Base-by-base conservation (phyloP, 495 filamentous ascomycete species). In the Ramalina intermedia region DNA sequence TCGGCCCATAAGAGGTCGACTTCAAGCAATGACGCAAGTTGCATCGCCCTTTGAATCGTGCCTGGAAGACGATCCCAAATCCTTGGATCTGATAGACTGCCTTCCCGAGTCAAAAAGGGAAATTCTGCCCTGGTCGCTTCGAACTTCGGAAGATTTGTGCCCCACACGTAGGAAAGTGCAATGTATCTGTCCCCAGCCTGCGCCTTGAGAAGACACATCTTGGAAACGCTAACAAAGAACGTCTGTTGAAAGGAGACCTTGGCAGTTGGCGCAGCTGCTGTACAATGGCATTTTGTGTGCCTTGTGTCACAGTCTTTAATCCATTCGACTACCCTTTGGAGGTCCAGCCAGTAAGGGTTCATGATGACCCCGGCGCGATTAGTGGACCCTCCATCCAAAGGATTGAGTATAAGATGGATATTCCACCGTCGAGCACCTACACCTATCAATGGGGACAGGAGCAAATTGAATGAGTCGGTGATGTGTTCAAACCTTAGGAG, bases 1-100 rank as follows among this genome's bases (percentile, higher is more conserved):
- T 49, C 47, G n/a, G 48, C 47, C 44, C 45, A 43, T 41, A 47
- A 38, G 23, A 47, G 33, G 35, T 47, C 44, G 23, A 47, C 23
- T 14, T 20, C 44, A 11, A 47, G 44, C 44, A 29, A 36, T 6
- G 29, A 9, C 1, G 24, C 35, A 6, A 47, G 2, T 14, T 47
- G 23, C 44, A 47, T 47, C 13, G 44, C 44, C 37, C 37, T n/a
- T 9, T 9, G 37, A 4, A 39, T 39, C 3, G 37, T 39, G 3
- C 14, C 37, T 18, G 37, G 37, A 18, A 39, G 37, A 39, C 18
- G 8, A 3, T 39, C 14, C 14, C 18, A 18, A 18, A 18, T 18
- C 4, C 3, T 4, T 2, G 2, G 14, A n/a, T 3, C 0, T 0
- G 14, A 39, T 2, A 39, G 37, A 4, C 37, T 39, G 3, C 37